Base-by-base conservation (phyloP, 805 yeast genomes). In the Starmerella scarabaei region DNA sequence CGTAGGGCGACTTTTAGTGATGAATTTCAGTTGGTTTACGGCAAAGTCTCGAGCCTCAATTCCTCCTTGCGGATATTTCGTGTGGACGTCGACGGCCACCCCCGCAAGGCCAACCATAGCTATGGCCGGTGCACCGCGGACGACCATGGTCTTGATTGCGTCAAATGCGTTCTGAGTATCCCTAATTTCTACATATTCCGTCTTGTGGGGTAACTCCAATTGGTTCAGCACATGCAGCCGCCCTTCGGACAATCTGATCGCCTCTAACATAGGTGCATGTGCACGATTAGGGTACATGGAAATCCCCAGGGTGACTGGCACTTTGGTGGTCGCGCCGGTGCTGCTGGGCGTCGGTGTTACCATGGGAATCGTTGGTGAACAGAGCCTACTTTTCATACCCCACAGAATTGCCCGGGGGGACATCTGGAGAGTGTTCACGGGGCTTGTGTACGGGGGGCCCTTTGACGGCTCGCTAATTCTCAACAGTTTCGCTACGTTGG, bases 61-160 rank as follows among this genome's bases (percentile, higher is more conserved):
- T 12, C 36, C 17, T 53, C 55, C 15, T 48, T 54, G 23, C 45
- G 56, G 36, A 64, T 35, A 41, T 41, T 54, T 53, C 55, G 52
- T 52, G 41, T 60, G 61, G 3, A 73, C 60, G 49, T 88, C 95
- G n/a, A 80, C 75, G 2, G 82, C 77, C 3, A 88, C 71, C 2
- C 94, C 73, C 44, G 86, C 69, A 1, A 85, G 76, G 4, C 94
- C 97, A 2, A 88, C 96, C 42, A 88, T 82, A 46, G 96, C 96
- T 56, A 88, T 88, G 1, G 97, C 97, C 0, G 98, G 98, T 0
- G 98, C 98, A 29, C 98, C 98, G 57, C 98, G 70, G 4, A 93
- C 96, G 53, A 82, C 85, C 98, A 88, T 88, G 42, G 68, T 68
- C 55, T 75, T 77, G 58, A 88, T 88, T n/a, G 81, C 93, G 16